Percentiles rank a stretch among this genome's conserved stretches.
phyloP scores from a whole-genome alignment of 148 eudicot genomes.

The Hydrangea macrophylla region DNA sequence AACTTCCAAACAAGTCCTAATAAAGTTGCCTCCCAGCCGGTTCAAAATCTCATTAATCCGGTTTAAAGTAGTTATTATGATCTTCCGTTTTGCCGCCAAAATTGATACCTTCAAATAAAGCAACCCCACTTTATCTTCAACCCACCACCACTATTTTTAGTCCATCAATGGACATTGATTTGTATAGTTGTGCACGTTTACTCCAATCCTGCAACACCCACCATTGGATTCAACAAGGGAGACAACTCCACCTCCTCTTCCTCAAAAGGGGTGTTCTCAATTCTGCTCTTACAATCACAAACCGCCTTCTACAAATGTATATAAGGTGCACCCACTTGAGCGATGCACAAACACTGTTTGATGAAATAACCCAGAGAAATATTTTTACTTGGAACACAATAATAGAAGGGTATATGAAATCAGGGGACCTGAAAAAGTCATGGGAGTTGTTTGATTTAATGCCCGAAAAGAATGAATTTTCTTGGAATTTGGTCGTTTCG shows the following conservation, averaged over 20 bases:
- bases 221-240: conserved; percentile 40
- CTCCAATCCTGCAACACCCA: conserved; percentile 49
- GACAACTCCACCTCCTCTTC: conserved; percentile 62
- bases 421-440: conserved; percentile 29
- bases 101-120: neutral
- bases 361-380: conserved; percentile 65
- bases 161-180: conserved; percentile 45
- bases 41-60: neutral
- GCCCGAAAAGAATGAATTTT: conserved; percentile 66
- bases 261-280: conserved; percentile 70
- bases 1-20: too few species aligned
- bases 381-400: conserved; percentile 66
- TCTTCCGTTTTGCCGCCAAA: neutral
- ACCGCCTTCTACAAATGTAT: conserved; percentile 74
- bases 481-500: conserved; percentile 77
- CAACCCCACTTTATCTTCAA: neutral
- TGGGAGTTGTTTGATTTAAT: conserved; percentile 45
- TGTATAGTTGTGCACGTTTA: conserved; percentile 43
- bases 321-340: conserved; percentile 33
- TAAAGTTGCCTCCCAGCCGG: neutral
- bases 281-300: conserved; percentile 45
- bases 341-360: conserved; percentile 67
- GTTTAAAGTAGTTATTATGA: neutral
- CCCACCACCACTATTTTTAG: neutral
- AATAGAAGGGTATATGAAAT: conserved; percentile 62